A percentile compares a stretch with the other conserved stretches of the same genome.
Conservation (phyloP, 192 early-diverging fungal species). For the Spizellomyces sp. region DNA sequence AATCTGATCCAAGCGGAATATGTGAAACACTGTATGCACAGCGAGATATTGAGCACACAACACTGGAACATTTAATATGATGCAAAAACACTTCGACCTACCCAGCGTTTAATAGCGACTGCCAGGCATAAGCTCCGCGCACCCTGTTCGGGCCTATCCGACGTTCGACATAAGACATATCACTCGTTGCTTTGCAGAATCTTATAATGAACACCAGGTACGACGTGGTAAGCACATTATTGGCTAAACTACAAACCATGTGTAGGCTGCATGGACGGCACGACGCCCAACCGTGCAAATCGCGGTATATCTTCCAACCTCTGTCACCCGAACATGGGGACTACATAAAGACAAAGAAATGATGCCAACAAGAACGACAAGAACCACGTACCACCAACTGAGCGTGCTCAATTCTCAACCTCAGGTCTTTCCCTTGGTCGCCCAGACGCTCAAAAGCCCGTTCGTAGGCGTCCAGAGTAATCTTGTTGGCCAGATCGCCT, state of each 20-base stretch:
- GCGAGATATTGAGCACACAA: background rate
- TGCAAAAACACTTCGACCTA: conserved; percentile 1
- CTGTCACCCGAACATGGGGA: conserved; percentile 17
- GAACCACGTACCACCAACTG: conserved; percentile 46
- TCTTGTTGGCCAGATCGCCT: conserved; percentile 57
- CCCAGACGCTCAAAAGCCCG: background rate
- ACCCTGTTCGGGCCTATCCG: conserved; percentile 49
- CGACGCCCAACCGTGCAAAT: conserved; percentile 43
- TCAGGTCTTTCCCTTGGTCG: conserved; percentile 11
- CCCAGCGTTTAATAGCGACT: conserved; percentile 39
- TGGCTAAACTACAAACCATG: conserved; percentile 36
- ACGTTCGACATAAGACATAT: conserved; percentile 53
- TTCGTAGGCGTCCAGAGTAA: conserved; percentile 56
- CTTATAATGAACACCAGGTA: too few species aligned
- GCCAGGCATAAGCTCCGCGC: conserved; percentile 56
- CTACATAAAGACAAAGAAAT: conserved; percentile 1
- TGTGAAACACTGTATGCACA: conserved; percentile 31
- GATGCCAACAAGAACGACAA: conserved; percentile 6
- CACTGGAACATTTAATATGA: background rate
- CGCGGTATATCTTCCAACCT: conserved; percentile 49
- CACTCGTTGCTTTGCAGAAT: conserved; percentile 46
- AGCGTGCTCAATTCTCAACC: conserved; percentile 61
- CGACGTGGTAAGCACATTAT: too few species aligned
- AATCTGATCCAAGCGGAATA: conserved; percentile 56
- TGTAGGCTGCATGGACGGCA: conserved; percentile 62